These are phyloP conservation scores for Fusarium napiforme DNA, from an alignment of 2,329 filamentous ascomycete species.

Conservation along the genomic window DNA sequence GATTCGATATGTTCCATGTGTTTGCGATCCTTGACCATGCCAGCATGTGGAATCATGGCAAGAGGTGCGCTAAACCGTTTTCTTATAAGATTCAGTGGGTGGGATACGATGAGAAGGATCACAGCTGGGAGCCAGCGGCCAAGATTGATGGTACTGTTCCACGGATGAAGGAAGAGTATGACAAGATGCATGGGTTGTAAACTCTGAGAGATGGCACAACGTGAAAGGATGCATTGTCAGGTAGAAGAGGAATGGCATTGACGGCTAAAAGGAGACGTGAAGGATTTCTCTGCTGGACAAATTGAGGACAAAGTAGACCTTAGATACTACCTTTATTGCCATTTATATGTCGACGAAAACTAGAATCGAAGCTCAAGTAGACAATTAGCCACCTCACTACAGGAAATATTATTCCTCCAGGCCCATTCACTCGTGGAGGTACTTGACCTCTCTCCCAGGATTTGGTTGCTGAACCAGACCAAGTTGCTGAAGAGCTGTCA, in stretches of 20 bases:
- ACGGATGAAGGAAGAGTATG: not conserved
- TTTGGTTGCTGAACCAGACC: not conserved
- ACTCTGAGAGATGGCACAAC: accelerated
- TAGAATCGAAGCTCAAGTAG: not conserved
- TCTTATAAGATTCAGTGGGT: not conserved
- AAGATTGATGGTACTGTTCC: not conserved
- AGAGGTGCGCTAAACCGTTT: not conserved
- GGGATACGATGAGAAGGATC: not conserved
- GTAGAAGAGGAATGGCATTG: accelerated
- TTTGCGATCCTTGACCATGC: not conserved
- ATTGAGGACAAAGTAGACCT: too few relatives aligned
- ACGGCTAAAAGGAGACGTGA: accelerated
- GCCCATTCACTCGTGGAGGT: not conserved
- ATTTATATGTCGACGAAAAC: too few relatives aligned
- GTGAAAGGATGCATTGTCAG: not conserved
- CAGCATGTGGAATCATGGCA: accelerated
- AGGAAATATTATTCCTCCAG: not conserved
- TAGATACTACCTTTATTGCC: too few relatives aligned
- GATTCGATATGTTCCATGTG: not conserved
- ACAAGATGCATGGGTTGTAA: not conserved
- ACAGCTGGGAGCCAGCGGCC: not conserved
- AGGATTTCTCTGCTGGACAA: too few relatives aligned
- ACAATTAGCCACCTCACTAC: not conserved
- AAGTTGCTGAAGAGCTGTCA: not conserved
- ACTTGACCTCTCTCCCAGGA: not conserved